Percentiles rank a stretch among this genome's conserved stretches.
Conservation (phyloP, 1,284 basidiomycete genomes). For the Salmacisia buchloeana region DNA sequence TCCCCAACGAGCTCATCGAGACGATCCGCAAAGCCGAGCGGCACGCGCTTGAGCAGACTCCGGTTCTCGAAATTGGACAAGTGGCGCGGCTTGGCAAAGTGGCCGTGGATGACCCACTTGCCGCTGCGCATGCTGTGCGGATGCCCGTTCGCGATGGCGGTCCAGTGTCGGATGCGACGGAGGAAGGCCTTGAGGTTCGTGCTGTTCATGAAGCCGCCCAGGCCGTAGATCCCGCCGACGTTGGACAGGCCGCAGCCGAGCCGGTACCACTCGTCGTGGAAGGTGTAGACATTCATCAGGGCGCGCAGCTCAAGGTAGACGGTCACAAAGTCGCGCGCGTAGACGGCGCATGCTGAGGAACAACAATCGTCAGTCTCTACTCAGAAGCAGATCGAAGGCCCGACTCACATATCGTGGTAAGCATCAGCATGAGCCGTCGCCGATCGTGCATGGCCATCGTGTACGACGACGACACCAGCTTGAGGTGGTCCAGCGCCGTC, state of each 20-base stretch:
- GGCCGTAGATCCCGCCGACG: conserved; percentile 31
- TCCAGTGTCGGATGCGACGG: conserved; percentile 33
- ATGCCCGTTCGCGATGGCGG: conserved; percentile 29
- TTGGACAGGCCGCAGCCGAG: conserved; percentile 33
- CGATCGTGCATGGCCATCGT: conserved; percentile 34
- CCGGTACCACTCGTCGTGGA: conserved; percentile 39
- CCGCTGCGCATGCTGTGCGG: conserved; percentile 14
- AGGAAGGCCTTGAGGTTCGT: conserved; percentile 35
- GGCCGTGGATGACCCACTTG: not conserved
- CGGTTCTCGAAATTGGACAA: conserved; percentile 2
- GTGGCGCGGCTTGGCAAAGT: not conserved
- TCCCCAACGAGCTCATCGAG: conserved; percentile 2
- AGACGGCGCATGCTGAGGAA: conserved; percentile 36
- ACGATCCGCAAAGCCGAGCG: not conserved
- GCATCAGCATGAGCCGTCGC: conserved; percentile 29
- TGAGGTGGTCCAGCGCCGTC: conserved; percentile 64
- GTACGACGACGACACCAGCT: conserved; percentile 62
- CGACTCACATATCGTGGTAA: conserved; percentile 31
- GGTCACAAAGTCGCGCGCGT: conserved; percentile 27
- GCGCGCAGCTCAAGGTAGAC: conserved; percentile 28
- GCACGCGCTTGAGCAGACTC: not conserved
- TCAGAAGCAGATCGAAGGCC: not conserved
- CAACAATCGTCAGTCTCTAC: conserved; percentile 10
- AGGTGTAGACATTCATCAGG: conserved; percentile 36
- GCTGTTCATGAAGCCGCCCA: conserved; percentile 26